Base-by-base conservation (phyloP, 2,329 filamentous ascomycete species). In the Clonostachys sp. region DNA sequence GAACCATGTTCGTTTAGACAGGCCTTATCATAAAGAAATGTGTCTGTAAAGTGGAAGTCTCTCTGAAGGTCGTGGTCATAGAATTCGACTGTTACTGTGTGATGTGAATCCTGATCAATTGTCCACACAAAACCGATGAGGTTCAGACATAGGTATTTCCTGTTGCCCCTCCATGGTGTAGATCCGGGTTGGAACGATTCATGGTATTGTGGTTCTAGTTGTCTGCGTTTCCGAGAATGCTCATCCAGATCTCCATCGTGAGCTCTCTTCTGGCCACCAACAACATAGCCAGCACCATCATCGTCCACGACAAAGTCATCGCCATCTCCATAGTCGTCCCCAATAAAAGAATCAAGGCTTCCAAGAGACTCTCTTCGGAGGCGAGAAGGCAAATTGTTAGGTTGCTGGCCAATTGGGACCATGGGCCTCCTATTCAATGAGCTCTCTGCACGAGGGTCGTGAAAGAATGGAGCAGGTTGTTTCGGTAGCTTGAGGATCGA, bases 11-110 rank as follows among this genome's bases (percentile, higher is more conserved):
- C 87, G 56, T 89, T 84, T 48, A 99, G 74, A 59, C 92, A 97
- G 17, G 94, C 92, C 66, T 96, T 96, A 69, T 99, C 94, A 67
- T 97, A 97, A 5, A 91, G 77, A 62, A 91, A 96, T 1, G 91
- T 92, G 62, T 99, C 94, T 12, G 91, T 97, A 64, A 99, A 97
- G 70, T 97, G 94, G 59, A 96, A 96, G 64, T 97, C 91, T 43
- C 92, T 81, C 63, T 96, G 87, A 50, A 87, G 84, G 56, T 95
- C 91, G 49, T 91, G 87, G 64, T 99, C 95, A 63, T 97, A 96
- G 64, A 99, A 99, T 59, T 97, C 94, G 3, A 97, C 91, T 0
- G 91, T 96, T 12, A 99, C 86, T 2, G 94, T 99, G 62, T 97
- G 83, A 57, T 92, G 87, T 0, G 87, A 88, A 60, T 96, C 91